phyloP scores from a whole-genome alignment of 108 stramenopile species.

The Asterionellopsis glacialis region DNA sequence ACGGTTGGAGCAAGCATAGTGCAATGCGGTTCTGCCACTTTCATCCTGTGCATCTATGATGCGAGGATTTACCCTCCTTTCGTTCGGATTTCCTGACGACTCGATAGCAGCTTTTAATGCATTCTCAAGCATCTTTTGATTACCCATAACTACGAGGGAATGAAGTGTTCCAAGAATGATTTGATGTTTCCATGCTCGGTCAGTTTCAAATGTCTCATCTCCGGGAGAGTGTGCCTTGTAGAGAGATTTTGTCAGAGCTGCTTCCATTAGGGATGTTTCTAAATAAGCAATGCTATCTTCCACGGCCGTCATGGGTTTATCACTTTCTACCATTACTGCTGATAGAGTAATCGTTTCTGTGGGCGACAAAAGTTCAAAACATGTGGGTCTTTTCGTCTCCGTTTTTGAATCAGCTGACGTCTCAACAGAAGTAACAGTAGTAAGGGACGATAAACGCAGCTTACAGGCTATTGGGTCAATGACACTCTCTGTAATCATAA shows the following conservation, averaged over 20 bases:
- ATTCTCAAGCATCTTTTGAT: slow-evolving; percentile 40
- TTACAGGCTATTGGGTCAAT: slow-evolving; percentile 72
- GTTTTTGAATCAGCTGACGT: slow-evolving; percentile 12
- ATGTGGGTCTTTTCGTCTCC: slow-evolving; percentile 39
- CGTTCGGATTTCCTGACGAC: slow-evolving; percentile 2
- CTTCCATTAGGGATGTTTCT: slow-evolving; percentile 44
- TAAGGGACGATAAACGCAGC: slow-evolving; percentile 68
- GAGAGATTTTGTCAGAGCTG: slow-evolving; percentile 43
- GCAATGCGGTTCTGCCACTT: slow-evolving; percentile 62
- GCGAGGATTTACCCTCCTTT: slow-evolving; percentile 25
- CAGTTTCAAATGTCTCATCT: slow-evolving; percentile 2
- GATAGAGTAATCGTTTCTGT: slow-evolving; percentile 50
- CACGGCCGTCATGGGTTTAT: slow-evolving; percentile 6
- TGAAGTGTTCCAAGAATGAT: slow-evolving; percentile 75
- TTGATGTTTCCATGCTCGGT: slow-evolving; percentile 60
- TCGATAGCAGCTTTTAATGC: slow-evolving; percentile 30
- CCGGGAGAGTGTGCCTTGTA: slow-evolving; percentile 37
- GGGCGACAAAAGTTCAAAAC: slow-evolving; percentile 73
- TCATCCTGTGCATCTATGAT: slow-evolving; percentile 66
- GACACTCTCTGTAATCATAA: slow-evolving; percentile 62
- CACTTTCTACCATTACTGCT: slow-evolving; percentile 28
- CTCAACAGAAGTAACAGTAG: slow-evolving; percentile 55
- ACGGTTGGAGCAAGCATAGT: slow-evolving; percentile 63
- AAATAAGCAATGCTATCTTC: slow-evolving; percentile 30
- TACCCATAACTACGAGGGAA: slow-evolving; percentile 65